A percentile compares a stretch with the other conserved stretches of the same genome.
Evolutionary conservation across 768 basidiomycete species (phyloP).

Genomic region (Royoungia palumana): DNA sequence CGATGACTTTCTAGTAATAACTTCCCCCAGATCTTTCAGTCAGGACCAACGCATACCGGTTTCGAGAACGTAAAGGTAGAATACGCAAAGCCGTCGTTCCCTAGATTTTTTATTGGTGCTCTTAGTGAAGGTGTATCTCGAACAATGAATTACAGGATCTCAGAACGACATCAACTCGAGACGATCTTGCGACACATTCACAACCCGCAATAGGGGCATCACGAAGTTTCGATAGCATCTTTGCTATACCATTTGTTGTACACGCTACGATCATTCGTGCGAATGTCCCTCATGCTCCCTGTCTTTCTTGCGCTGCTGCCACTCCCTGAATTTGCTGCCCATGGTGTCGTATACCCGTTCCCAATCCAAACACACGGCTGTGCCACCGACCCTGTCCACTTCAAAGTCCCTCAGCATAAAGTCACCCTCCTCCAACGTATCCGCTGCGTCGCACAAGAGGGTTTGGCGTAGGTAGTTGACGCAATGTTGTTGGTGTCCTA

Average conservation of each 20-base stretch:
- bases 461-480: conserved; percentile 37
- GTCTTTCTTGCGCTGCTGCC: not conserved
- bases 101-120: too few species aligned
- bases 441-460: conserved; percentile 34
- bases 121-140: too few species aligned
- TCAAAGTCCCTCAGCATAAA: conserved; percentile 29
- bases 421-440: conserved; percentile 33
- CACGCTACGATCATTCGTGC: not conserved
- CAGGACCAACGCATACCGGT: too few species aligned
- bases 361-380: conserved; percentile 25
- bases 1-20: too few species aligned
- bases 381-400: conserved; percentile 18
- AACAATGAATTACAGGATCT: too few species aligned
- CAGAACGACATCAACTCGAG: too few species aligned
- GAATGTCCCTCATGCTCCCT: not conserved
- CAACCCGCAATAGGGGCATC: too few species aligned
- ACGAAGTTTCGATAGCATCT: too few species aligned
- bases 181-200: too few species aligned
- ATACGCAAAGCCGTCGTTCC: too few species aligned
- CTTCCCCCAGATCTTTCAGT: too few species aligned
- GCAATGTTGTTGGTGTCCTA: conserved; percentile 34
- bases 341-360: conserved; percentile 10
- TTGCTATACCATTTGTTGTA: not conserved
- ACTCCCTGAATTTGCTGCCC: conserved; percentile 6
- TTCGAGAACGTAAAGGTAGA: too few species aligned